Percentiles rank a stretch among this genome's conserved stretches.
Conservation (phyloP, 2,329 filamentous ascomycete genomes). For the Cadophora malorum region DNA sequence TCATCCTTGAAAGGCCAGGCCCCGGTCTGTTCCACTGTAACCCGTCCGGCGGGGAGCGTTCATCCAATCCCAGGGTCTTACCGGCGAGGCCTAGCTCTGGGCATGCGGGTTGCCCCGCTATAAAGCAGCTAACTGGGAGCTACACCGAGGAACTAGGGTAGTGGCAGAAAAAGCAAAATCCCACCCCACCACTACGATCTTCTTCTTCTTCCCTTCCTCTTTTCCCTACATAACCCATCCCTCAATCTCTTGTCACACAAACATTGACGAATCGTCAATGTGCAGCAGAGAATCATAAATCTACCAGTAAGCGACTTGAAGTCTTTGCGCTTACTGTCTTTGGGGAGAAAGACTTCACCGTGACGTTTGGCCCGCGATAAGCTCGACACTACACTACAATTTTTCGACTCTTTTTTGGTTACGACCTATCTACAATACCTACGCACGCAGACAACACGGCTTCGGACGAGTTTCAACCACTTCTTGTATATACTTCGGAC, state of each 20-base stretch:
- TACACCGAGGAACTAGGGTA: conserved; percentile 4
- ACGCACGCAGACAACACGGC: conserved; percentile 31
- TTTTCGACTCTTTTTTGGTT: conserved; percentile 17
- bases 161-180: conserved; percentile 15
- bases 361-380: conserved; percentile 12
- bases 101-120: conserved; percentile 9
- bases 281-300: conserved; percentile 31
- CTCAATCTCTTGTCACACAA: conserved; percentile 9
- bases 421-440: conserved; percentile 10
- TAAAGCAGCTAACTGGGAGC: background rate
- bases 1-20: conserved; percentile 1
- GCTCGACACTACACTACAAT: conserved; percentile 24
- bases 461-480: conserved; percentile 32
- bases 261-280: conserved; percentile 30
- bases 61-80: conserved; percentile 4
- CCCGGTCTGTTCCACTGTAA: conserved; percentile 11
- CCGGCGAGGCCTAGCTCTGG: conserved; percentile 3
- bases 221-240: background rate
- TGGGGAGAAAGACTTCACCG: conserved; percentile 44
- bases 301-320: conserved; percentile 45
- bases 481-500: conserved; percentile 43
- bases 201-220: conserved; percentile 1
- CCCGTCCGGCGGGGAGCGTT: background rate
- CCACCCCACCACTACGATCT: conserved; percentile 2
- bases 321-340: conserved; percentile 46